phyloP scores from a whole-genome alignment of 768 basidiomycete genomes.

The Amanita jacksonii region DNA sequence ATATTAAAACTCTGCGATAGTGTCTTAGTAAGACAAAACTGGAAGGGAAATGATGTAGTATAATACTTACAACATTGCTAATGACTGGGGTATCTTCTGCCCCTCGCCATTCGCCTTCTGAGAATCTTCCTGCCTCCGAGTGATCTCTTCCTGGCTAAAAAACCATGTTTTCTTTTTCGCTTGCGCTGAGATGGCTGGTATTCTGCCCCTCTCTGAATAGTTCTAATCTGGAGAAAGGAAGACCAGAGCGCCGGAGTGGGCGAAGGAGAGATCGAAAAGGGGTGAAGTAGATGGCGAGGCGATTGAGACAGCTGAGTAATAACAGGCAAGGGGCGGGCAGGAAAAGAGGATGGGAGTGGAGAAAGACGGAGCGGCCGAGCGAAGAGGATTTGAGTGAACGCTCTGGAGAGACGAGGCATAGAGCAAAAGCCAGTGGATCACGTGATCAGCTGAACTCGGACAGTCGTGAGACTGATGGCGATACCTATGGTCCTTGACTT shows the following conservation, averaged over 20 bases:
- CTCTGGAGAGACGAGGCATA: constrained; percentile 37
- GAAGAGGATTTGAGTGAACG: constrained; percentile 23
- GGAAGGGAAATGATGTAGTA: background rate
- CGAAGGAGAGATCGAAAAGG: constrained; percentile 13
- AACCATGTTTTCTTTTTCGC: constrained; percentile 89
- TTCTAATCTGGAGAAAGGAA: constrained; percentile 42
- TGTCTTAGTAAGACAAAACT: background rate
- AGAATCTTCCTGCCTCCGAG: constrained; percentile 67
- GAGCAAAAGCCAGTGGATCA: background rate
- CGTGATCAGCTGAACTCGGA: no score
- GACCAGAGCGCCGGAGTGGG: constrained; percentile 14
- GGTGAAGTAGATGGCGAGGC: constrained; percentile 9
- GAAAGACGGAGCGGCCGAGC: constrained; percentile 9
- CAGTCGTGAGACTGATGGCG: no score
- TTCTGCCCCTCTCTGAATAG: constrained; percentile 69
- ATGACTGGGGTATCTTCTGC: constrained; percentile 74
- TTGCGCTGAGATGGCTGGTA: constrained; percentile 96
- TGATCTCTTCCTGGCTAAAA: constrained; percentile 65
- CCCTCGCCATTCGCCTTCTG: constrained; percentile 59
- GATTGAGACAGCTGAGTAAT: no score
- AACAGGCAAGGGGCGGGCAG: constrained; percentile 1
- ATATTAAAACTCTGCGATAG: no score
- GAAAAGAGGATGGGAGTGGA: no score
- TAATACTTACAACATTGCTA: constrained; percentile 22
- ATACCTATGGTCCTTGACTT: background rate